Percentiles rank a stretch among this genome's conserved stretches.
phyloP scores from a whole-genome alignment of 176 grass and related monocot species.

The Cenchrus purpureus region DNA sequence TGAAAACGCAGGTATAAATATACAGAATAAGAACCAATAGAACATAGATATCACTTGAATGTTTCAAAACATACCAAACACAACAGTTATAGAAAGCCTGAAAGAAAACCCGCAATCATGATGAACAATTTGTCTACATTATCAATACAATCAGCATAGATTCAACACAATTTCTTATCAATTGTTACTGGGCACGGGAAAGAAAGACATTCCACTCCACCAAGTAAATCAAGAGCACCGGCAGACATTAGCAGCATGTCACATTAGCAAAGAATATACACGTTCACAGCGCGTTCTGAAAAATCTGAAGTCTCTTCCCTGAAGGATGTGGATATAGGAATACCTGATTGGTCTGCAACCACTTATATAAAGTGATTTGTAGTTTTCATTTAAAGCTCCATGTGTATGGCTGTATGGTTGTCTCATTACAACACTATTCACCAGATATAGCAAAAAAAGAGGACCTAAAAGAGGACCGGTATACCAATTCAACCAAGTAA shows the following conservation, averaged over 20 bases:
- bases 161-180: not conserved
- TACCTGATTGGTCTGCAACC: too few relatives aligned
- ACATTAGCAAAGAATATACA: not conserved
- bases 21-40: not conserved
- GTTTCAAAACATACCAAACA: slow-evolving; percentile 15
- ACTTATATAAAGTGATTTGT: not conserved
- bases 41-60: not conserved
- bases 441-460: not conserved
- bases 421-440: not conserved
- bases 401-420: not conserved
- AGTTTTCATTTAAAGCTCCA: too few relatives aligned
- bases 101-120: not conserved
- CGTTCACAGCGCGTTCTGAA: too few relatives aligned
- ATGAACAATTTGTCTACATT: not conserved
- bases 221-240: not conserved
- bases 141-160: not conserved
- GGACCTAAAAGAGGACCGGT: too few relatives aligned
- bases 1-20: not conserved
- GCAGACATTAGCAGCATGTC: not conserved
- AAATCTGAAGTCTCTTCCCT: not conserved
- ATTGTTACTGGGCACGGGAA: not conserved
- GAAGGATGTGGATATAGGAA: not conserved
- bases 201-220: not conserved
- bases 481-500: slow-evolving; percentile 8
- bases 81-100: not conserved